These are phyloP conservation scores for Cryptococcus jaspeensis DNA, from an alignment of 1,284 basidiomycete species.

Conservation along the genomic window DNA sequence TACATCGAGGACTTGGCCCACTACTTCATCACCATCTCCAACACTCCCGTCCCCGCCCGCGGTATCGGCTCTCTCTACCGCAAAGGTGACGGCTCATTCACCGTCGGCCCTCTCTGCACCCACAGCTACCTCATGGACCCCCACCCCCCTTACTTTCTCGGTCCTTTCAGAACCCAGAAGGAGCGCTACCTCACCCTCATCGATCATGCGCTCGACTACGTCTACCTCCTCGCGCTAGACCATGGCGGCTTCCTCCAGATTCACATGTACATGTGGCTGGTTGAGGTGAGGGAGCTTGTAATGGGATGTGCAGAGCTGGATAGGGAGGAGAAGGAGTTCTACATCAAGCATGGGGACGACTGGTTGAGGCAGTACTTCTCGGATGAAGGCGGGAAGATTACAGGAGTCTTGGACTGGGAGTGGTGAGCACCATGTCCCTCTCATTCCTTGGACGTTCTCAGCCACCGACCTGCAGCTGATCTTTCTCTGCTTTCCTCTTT, in stretches of 20 bases:
- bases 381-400: background rate
- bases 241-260: background rate
- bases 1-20: background rate
- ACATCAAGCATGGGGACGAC: slow-evolving; percentile 22
- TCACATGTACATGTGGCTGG: background rate
- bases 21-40: background rate
- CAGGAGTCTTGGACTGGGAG: no score
- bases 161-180: slow-evolving; percentile 10
- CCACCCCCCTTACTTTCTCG: slow-evolving; percentile 7
- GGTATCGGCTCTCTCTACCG: slow-evolving; percentile 5
- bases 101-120: slow-evolving; percentile 4
- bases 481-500: no score
- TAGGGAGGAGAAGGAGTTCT: slow-evolving; percentile 6
- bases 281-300: slow-evolving; percentile 8
- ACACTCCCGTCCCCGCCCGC: background rate
- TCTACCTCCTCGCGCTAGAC: background rate
- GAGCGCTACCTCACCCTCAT: slow-evolving; percentile 14
- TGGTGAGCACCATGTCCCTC: no score
- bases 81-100: background rate
- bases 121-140: background rate
- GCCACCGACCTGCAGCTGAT: no score
- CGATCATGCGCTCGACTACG: background rate
- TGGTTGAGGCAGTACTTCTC: background rate
- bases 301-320: background rate
- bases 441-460: no score